Conservation (phyloP, 2,329 filamentous ascomycete genomes). For the Gaeumannomyces sp. region DNA sequence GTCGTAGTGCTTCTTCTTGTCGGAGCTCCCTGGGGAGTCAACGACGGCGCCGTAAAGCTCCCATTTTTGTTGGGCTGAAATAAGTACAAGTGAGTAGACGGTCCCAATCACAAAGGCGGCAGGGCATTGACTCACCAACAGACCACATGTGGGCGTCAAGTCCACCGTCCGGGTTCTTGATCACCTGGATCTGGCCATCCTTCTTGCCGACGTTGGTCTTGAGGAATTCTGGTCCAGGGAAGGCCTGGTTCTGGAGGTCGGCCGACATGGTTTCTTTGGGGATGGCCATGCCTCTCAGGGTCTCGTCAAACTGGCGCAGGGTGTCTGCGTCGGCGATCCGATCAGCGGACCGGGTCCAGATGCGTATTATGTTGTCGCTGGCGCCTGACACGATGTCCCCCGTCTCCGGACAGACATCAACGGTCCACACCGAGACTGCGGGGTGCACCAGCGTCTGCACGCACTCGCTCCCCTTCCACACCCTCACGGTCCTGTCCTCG, state of each 20-base stretch:
- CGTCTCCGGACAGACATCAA: slow-evolving; percentile 73
- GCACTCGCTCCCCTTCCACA: slow-evolving; percentile 81
- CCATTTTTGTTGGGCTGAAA: slow-evolving; percentile 61
- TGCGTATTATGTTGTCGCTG: slow-evolving; percentile 77
- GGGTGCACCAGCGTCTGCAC: slow-evolving; percentile 95
- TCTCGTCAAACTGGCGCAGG: slow-evolving; percentile 70
- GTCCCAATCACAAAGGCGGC: neutral
- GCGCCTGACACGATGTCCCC: slow-evolving; percentile 93
- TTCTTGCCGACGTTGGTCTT: slow-evolving; percentile 80
- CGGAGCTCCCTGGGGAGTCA: slow-evolving; percentile 76
- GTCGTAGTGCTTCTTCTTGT: slow-evolving; percentile 67
- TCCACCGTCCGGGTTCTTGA: slow-evolving; percentile 72
- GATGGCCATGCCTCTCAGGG: slow-evolving; percentile 77
- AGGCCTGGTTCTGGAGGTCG: slow-evolving; percentile 78
- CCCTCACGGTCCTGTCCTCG: slow-evolving; percentile 85
- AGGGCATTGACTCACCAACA: slow-evolving; percentile 25
- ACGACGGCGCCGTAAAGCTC: slow-evolving; percentile 90
- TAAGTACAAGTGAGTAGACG: neutral
- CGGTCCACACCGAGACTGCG: slow-evolving; percentile 91
- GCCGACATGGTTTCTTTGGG: slow-evolving; percentile 77
- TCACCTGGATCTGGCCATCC: slow-evolving; percentile 93
- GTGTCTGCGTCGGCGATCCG: slow-evolving; percentile 64
- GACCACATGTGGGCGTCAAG: slow-evolving; percentile 91
- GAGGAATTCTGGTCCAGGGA: slow-evolving; percentile 84
- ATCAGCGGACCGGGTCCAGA: slow-evolving; percentile 71